Evolutionary conservation across 352 stramenopile species (phyloP), one percentile per base, ranked within the genome.

Genomic region (Halophytophthora batemanensis): DNA sequence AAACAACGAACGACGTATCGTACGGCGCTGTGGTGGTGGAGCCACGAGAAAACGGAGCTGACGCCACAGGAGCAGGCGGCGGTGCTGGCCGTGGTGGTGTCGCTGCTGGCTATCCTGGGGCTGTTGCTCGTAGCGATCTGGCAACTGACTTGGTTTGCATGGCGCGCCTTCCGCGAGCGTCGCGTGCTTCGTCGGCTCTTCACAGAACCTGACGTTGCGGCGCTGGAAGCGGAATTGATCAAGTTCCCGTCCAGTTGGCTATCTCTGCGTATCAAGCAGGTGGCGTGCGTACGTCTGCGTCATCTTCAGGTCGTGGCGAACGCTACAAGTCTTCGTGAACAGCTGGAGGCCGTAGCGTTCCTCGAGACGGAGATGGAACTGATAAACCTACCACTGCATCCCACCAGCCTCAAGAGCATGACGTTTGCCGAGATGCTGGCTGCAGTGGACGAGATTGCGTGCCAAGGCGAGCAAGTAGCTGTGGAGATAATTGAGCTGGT

Each of bases 361-460:
- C 58, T 69, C 13, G 62, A 85, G 21, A 45, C 29, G 14, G 41
- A 58, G 3, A 69, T 85, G 35, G 55, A 70, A 28, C 56, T 90
- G 23, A 45, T 57, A 19, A 69, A 69, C 7, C 23, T 86, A 5
- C 76, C 75, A 2, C 49, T 65, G 1, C 51, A 68, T 25, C 37
- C 50, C n/a, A 56, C 37, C 15, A 69, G 47, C n/a, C 51, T 51
- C 18, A 72, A 82, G 33, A 49, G 64, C 11, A 86, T 86, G 79
- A 86, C 79, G 19, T 82, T 90, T 18, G 64, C 70, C 11, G 70
- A 87, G 6, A 71, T 87, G n/a, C 22, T 78, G 2, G 73, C 66
- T 1, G 52, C 53, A 10, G 72, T 87, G 18, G 76, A 87, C 47
- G 69, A 82, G 46, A 69, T 86, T 33, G 61, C 64, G 12, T 79